Evolutionary conservation across 1,284 basidiomycete genomes (phyloP).

Genomic region (Kwoniella shivajii): DNA sequence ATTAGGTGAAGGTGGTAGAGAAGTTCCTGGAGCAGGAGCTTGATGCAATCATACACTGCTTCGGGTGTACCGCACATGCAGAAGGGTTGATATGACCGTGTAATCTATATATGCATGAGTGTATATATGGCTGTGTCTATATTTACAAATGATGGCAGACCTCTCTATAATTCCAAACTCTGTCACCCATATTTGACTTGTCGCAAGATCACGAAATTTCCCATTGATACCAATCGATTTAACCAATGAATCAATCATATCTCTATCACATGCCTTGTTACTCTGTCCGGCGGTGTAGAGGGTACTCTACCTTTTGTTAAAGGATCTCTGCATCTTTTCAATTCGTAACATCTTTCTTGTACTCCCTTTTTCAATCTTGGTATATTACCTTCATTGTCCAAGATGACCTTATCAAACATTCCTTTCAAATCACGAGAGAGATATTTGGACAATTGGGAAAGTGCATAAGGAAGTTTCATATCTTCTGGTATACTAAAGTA

Average conservation of each 20-base stretch:
- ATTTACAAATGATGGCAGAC: too few species aligned
- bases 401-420: conserved; percentile 24
- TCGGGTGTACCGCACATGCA: too few species aligned
- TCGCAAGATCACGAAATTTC: background rate
- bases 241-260: background rate
- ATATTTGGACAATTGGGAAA: conserved; percentile 21
- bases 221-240: background rate
- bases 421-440: conserved; percentile 33
- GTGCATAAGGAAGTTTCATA: conserved; percentile 29
- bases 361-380: conserved; percentile 20
- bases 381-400: conserved; percentile 22
- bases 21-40: conserved; percentile 41
- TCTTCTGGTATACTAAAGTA: conserved; percentile 30
- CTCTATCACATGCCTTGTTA: background rate
- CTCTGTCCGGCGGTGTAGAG: background rate
- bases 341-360: conserved; percentile 31
- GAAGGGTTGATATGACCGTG: background rate
- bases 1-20: conserved; percentile 34
- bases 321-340: conserved; percentile 21
- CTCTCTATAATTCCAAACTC: too few species aligned
- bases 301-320: conserved; percentile 22
- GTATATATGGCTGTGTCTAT: too few species aligned
- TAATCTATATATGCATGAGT: background rate
- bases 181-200: too few species aligned
- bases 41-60: too few species aligned